Evolutionary conservation across 495 filamentous ascomycete genomes (phyloP), one percentile per base, ranked within the genome.

Genomic region (Barbatosphaeria neglecta): DNA sequence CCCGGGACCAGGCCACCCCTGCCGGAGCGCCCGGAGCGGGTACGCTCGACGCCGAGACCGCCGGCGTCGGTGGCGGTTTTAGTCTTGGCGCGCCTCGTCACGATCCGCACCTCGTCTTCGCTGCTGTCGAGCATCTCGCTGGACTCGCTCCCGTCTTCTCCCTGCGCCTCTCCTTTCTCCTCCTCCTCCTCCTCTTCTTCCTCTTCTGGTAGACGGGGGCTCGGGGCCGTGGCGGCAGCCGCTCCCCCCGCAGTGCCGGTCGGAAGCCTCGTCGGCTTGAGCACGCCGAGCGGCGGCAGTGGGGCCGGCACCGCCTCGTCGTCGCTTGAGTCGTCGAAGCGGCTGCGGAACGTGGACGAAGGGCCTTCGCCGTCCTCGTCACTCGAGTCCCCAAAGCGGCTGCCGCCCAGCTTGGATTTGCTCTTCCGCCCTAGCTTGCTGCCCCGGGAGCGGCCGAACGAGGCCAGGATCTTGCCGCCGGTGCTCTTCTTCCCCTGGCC

Each of bases 291-390:
- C 0, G 56, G 50, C n/a, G 56, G 47, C 23, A 62, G 60, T 20
- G 48, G 45, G 16, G 17, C 18, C n/a, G 39, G 39, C 22, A 49
- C 44, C 23, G 48, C 73, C 17, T 84, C 81, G 33, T 86, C 83
- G 51, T 89, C 85, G 55, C 86, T 89, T 1, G 85, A 90, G 49
- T 89, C 83, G n/a, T 77, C 81, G 55, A 88, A 88, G 2, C 86
- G 81, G 56, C 84, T 89, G 28, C 65, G 70, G 55, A 83, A 85
- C 1, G 65, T 53, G 16, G 61, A 41, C 13, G 46, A 52, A n/a
- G 18, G 19, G 0, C 57, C 69, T 3, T 75, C 75, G n/a, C n/a
- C n/a, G 17, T 80, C 82, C 16, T 90, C 86, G 22, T 83, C 83
- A 50, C 85, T 87, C 0, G 85, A 90, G 52, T 87, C 78, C 0